Percentiles rank a stretch among this genome's conserved stretches.
phyloP scores from a whole-genome alignment of 2,329 filamentous ascomycete genomes.

The Apiospora rasikravindrae region DNA sequence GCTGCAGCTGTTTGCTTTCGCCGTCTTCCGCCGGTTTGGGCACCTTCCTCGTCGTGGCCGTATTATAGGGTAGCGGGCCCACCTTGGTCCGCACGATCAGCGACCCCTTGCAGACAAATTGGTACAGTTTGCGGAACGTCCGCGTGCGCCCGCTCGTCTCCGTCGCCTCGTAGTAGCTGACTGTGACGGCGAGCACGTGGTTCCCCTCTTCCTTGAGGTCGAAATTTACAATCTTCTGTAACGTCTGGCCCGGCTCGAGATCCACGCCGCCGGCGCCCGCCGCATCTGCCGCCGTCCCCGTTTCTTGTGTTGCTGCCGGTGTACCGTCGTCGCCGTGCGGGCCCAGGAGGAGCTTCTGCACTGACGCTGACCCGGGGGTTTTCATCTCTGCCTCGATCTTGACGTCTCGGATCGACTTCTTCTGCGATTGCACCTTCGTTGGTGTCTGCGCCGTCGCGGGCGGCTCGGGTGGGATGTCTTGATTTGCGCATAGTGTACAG shows the following conservation, averaged over 20 bases:
- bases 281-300: conserved; percentile 18
- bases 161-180: conserved; percentile 91
- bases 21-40: background rate
- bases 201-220: conserved; percentile 93
- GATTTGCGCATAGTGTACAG: conserved; percentile 95
- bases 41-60: conserved; percentile 32
- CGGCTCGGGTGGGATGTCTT: conserved; percentile 61
- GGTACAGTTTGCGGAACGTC: conserved; percentile 94
- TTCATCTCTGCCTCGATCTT: conserved; percentile 93
- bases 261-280: conserved; percentile 45
- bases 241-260: conserved; percentile 66
- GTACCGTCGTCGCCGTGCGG: conserved; percentile 27
- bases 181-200: conserved; percentile 90
- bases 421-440: conserved; percentile 20
- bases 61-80: conserved; percentile 59
- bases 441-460: conserved; percentile 21
- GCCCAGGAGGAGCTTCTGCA: conserved; percentile 70
- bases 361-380: conserved; percentile 68
- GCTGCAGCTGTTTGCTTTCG: conserved; percentile 29
- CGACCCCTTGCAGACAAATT: conserved; percentile 91
- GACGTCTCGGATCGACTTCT: conserved; percentile 70
- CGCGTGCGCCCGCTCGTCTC: conserved; percentile 72
- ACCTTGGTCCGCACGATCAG: conserved; percentile 91
- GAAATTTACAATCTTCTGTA: conserved; percentile 84
- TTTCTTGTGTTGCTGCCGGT: background rate